A percentile compares a stretch with the other conserved stretches of the same genome.
Evolutionary conservation across 371 early-diverging fungal genomes (phyloP).

Genomic region (Zychaea mexicana): DNA sequence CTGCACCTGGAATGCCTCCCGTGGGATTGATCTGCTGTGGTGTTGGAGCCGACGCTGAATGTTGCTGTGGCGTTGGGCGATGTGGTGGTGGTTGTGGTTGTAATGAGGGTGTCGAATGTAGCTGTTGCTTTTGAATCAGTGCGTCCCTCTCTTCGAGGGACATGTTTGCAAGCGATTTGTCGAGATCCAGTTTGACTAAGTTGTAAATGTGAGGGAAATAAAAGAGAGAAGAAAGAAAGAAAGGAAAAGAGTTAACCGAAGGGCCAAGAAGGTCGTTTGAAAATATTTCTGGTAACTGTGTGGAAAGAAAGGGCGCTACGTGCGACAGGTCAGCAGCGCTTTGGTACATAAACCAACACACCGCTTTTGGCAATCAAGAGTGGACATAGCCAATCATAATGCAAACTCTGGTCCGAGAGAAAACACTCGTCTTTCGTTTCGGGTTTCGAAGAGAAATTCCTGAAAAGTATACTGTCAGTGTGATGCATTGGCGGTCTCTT

Average conservation of each 20-base stretch:
- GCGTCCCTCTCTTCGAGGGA: slow-evolving; percentile 26
- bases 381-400: no score
- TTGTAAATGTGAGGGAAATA: neutral
- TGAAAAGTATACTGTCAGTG: no score
- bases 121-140: slow-evolving; percentile 14
- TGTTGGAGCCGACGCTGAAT: neutral
- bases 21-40: slow-evolving; percentile 8
- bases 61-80: neutral
- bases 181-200: slow-evolving; percentile 30
- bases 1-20: neutral
- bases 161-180: slow-evolving; percentile 29
- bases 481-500: no score
- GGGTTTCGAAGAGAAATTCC: no score
- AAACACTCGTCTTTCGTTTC: no score
- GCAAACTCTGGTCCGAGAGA: no score
- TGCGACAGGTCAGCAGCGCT: no score
- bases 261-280: no score
- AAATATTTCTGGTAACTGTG: no score
- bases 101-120: neutral
- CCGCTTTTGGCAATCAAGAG: no score
- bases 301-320: no score
- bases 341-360: no score
- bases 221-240: neutral
- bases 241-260: neutral
- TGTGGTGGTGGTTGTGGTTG: neutral